Conservation (phyloP, 1,284 basidiomycete species). For the Melampsora larici-populina region DNA sequence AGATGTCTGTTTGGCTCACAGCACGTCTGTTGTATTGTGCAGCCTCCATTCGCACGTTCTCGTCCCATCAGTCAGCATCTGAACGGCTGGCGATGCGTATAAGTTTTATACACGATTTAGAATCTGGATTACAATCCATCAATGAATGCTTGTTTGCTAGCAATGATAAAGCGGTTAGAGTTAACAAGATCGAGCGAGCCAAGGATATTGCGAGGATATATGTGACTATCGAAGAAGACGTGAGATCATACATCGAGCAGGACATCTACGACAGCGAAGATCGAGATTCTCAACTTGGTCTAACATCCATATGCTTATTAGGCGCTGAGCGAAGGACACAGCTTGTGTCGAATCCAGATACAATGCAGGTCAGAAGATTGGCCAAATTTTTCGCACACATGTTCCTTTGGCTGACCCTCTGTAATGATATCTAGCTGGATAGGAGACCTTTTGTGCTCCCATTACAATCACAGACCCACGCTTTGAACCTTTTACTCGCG, state of each 20-base stretch:
- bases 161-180: conserved; percentile 24
- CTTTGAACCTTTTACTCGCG: conserved; percentile 20
- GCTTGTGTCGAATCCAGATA: conserved; percentile 1
- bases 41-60: conserved; percentile 15
- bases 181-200: conserved; percentile 11
- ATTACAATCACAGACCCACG: conserved; percentile 29
- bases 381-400: conserved; percentile 1
- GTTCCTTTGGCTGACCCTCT: background rate
- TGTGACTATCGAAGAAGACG: conserved; percentile 40
- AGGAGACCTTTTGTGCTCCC: conserved; percentile 39
- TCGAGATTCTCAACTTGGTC: background rate
- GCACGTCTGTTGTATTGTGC: conserved; percentile 32
- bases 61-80: conserved; percentile 1
- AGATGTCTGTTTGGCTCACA: conserved; percentile 35
- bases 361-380: background rate
- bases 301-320: conserved; percentile 16
- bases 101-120: conserved; percentile 22
- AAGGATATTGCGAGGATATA: conserved; percentile 34
- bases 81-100: conserved; percentile 17
- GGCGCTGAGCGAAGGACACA: conserved; percentile 43
- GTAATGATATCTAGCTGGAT: conserved; percentile 29
- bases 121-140: conserved; percentile 24
- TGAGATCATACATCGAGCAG: conserved; percentile 28
- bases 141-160: conserved; percentile 34
- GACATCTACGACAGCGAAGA: background rate